phyloP scores from a whole-genome alignment of 495 filamentous ascomycete genomes.

The Daldinia loculata region DNA sequence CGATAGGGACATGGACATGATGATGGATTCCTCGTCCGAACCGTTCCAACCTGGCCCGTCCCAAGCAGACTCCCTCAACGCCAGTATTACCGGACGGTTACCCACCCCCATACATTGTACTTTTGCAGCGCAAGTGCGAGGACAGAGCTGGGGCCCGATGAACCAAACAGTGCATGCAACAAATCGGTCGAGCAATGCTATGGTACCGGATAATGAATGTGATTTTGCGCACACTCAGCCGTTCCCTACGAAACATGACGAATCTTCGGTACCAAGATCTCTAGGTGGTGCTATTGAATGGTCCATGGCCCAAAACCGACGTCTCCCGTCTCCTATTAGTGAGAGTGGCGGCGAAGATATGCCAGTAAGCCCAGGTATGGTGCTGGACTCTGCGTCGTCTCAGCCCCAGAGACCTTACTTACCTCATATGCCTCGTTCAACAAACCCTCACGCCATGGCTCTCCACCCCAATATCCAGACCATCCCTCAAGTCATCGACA shows the following conservation, averaged over 20 bases:
- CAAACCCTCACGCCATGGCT: constrained; percentile 41
- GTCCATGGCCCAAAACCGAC: constrained; percentile 58
- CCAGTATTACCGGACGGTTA: constrained; percentile 53
- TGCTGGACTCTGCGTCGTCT: constrained; percentile 46
- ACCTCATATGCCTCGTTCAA: constrained; percentile 48
- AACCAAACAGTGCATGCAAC: constrained; percentile 31
- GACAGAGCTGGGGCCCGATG: constrained; percentile 51
- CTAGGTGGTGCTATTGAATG: constrained; percentile 55
- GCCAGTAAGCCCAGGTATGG: constrained; percentile 49
- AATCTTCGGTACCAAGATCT: constrained; percentile 46
- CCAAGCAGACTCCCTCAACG: constrained; percentile 35
- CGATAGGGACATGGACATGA: constrained; percentile 66
- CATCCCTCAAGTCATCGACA: constrained; percentile 35
- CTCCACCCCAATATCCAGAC: constrained; percentile 48
- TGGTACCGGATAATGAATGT: constrained; percentile 51
- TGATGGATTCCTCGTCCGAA: constrained; percentile 47
- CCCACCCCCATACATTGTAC: constrained; percentile 64
- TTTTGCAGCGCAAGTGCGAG: constrained; percentile 57
- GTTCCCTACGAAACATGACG: constrained; percentile 36
- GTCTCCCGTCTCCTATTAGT: constrained; percentile 75
- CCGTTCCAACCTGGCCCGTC: constrained; percentile 47
- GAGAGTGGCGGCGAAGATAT: constrained; percentile 66
- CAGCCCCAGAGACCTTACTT: constrained; percentile 41
- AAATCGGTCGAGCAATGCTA: constrained; percentile 36
- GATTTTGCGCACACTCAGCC: constrained; percentile 35